Evolutionary conservation across 2,329 filamentous ascomycete genomes (phyloP).

Genomic region (Sphaerulina musiva): DNA sequence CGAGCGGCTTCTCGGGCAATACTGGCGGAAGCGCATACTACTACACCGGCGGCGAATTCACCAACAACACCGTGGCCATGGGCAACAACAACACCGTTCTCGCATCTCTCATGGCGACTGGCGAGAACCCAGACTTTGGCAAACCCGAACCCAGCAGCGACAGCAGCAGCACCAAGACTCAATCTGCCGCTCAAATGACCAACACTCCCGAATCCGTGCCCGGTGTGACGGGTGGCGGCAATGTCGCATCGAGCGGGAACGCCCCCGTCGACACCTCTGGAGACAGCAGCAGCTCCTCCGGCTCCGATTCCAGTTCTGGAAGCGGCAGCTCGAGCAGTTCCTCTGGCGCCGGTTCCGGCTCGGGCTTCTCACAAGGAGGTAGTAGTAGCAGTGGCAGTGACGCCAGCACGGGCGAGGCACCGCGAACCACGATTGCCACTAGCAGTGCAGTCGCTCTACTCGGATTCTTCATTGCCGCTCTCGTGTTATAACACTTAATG

Average conservation of each 20-base stretch:
- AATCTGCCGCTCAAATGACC: conserved; percentile 25
- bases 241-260: conserved; percentile 13
- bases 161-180: conserved; percentile 25
- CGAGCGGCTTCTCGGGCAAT: conserved; percentile 57
- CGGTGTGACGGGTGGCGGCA: conserved; percentile 45
- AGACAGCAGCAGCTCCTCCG: conserved; percentile 27
- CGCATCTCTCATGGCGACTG: conserved; percentile 72
- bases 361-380: conserved; percentile 26
- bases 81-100: conserved; percentile 69
- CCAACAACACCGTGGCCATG: conserved; percentile 71
- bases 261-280: conserved; percentile 20
- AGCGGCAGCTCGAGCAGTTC: conserved; percentile 13
- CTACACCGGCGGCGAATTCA: conserved; percentile 58
- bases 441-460: conserved; percentile 33
- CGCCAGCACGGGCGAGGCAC: conserved; percentile 25
- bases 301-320: conserved; percentile 11
- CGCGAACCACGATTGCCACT: conserved; percentile 30
- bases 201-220: conserved; percentile 46
- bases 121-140: conserved; percentile 57
- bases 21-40: conserved; percentile 61
- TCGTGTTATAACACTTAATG: conserved; percentile 27
- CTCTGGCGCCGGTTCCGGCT: conserved; percentile 2
- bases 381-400: conserved; percentile 12
- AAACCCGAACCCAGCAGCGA: conserved; percentile 26
- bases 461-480: conserved; percentile 34